Evolutionary conservation across 441 rosid species (phyloP), one percentile per base, ranked within the genome.

Genomic region (Adansonia grandidieri): DNA sequence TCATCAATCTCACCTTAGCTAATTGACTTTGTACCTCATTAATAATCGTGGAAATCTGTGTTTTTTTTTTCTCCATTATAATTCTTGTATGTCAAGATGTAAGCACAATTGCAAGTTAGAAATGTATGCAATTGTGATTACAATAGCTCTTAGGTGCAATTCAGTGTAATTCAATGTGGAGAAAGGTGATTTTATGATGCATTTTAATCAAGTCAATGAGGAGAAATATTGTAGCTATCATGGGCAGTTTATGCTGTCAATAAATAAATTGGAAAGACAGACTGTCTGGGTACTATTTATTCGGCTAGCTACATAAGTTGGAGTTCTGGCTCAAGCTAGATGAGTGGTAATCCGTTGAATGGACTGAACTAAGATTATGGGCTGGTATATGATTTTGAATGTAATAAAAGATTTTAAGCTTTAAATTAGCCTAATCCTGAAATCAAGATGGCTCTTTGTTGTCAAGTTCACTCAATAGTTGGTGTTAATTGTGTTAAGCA

Each of bases 271-370:
- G 5, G 9, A 17, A 56, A 22, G 22, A 56, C 10, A 56, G 24
- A 17, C 24, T 56, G 10, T 56, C 19, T 56, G 24, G 22, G 61
- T 17, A 56, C 22, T 56, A n/a, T 56, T 6, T 3, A 5, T 67
- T 44, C 71, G 17, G 71, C 71, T 67, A 62, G 53, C 6, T 67
- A 17, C 19, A 10, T 19, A 44, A 45, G 8, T 45, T 28, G 28
- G 71, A 17, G 28, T 56, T n/a, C 47, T 64, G 70, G 50, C 70
- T 65, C 50, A 40, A 65, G 70, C 48, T 65, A 17, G 5, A 17
- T 15, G 47, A 0, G 20, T 65, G 70, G 24, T 62, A 11, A 62
- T 4, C 22, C 70, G n/a, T 40, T n/a, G 50, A 65, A 40, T n/a
- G 11, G 22, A 65, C 1, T 64, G 19, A 64, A 40, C 24, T n/a